A percentile compares a stretch with the other conserved stretches of the same genome.
phyloP scores from a whole-genome alignment of 208 protist genomes.

The Tetramitus jugosus region DNA sequence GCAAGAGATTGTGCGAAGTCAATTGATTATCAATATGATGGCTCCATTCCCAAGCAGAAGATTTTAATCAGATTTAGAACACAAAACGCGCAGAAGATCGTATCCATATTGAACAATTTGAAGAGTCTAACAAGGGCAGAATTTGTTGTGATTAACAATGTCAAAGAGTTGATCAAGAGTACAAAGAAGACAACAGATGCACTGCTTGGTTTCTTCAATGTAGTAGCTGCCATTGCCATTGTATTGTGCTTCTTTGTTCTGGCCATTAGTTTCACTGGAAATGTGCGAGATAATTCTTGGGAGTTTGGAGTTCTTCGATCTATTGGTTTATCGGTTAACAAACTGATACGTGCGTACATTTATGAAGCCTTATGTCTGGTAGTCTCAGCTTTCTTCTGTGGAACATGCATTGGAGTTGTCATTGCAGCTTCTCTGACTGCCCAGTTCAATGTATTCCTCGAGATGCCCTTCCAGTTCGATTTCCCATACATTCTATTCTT shows the following conservation, averaged over 20 bases:
- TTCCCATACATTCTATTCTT: slow-evolving; percentile 73
- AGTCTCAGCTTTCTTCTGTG: slow-evolving; percentile 69
- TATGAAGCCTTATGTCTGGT: slow-evolving; percentile 84
- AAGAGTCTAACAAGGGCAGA: slow-evolving; percentile 53
- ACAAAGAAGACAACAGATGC: slow-evolving; percentile 50
- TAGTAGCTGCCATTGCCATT: slow-evolving; percentile 71
- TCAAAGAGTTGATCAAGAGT: slow-evolving; percentile 41
- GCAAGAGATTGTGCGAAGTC: neutral
- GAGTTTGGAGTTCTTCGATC: slow-evolving; percentile 82
- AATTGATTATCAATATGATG: too few relatives aligned
- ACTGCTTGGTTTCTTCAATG: slow-evolving; percentile 83
- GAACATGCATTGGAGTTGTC: slow-evolving; percentile 54
- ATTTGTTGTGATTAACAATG: slow-evolving; percentile 47
- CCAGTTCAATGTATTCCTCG: slow-evolving; percentile 70
- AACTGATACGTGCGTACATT: slow-evolving; percentile 72
- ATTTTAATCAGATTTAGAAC: slow-evolving; percentile 57
- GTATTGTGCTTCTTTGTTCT: slow-evolving; percentile 85
- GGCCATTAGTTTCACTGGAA: slow-evolving; percentile 84
- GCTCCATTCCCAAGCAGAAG: too few relatives aligned
- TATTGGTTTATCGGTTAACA: slow-evolving; percentile 66
- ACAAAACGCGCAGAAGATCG: slow-evolving; percentile 36
- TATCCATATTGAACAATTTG: slow-evolving; percentile 69
- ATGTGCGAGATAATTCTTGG: slow-evolving; percentile 84
- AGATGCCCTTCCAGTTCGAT: slow-evolving; percentile 70
- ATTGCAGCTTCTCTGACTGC: slow-evolving; percentile 66